Evolutionary conservation across 305 asterid genomes (phyloP).

Genomic region (Striga hermonthica): DNA sequence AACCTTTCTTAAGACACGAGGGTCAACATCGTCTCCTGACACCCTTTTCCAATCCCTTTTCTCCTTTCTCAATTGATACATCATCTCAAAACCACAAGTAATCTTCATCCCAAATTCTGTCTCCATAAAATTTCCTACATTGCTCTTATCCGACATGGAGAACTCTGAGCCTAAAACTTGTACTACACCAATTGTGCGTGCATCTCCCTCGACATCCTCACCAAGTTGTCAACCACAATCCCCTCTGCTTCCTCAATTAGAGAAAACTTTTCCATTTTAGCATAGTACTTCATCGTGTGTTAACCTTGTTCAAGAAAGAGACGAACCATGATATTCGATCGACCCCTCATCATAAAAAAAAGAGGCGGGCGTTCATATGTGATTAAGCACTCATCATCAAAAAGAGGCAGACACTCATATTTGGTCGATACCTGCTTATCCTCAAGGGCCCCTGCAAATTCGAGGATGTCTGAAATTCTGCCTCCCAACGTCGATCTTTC

Average conservation of each 20-base stretch:
- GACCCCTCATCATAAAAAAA: too few relatives aligned
- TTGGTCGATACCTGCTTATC: too few relatives aligned
- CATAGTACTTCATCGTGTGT: constrained; percentile 75
- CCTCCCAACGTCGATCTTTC: too few relatives aligned
- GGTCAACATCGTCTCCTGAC: neutral
- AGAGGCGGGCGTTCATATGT: too few relatives aligned
- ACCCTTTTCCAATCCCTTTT: constrained; percentile 40
- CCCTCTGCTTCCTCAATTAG: constrained; percentile 58
- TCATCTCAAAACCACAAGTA: constrained; percentile 91
- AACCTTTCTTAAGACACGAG: too few relatives aligned
- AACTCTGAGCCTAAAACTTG: constrained; percentile 67
- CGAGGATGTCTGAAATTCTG: too few relatives aligned
- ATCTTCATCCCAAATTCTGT: constrained; percentile 89
- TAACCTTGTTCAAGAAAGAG: constrained; percentile 66
- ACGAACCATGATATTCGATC: too few relatives aligned
- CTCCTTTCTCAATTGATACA: constrained; percentile 69
- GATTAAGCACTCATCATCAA: too few relatives aligned
- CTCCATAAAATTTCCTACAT: constrained; percentile 54
- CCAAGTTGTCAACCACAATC: constrained; percentile 54
- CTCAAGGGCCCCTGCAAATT: too few relatives aligned
- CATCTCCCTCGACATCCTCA: constrained; percentile 85
- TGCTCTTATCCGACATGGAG: constrained; percentile 68
- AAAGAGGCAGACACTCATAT: too few relatives aligned
- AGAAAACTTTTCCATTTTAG: constrained; percentile 66
- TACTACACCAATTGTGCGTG: constrained; percentile 85